These are phyloP conservation scores for Capsella bursapastoris DNA, from an alignment of 345 rosid genomes.

Conservation along the genomic window DNA sequence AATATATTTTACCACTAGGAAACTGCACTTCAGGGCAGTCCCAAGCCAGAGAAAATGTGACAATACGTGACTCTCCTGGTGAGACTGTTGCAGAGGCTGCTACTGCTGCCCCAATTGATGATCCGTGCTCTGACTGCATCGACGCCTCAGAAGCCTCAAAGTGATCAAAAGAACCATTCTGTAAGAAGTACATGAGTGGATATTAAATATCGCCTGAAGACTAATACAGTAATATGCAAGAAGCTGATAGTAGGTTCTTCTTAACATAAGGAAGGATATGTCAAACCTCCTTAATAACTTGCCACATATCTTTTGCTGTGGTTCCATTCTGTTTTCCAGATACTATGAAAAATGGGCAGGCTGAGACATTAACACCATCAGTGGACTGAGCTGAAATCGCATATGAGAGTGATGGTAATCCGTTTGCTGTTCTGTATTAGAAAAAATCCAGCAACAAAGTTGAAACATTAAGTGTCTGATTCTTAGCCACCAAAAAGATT, in stretches of 20 bases:
- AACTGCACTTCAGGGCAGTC: constrained; percentile 89
- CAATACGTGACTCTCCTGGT: constrained; percentile 54
- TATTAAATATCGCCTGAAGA: background rate
- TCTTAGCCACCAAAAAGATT: background rate
- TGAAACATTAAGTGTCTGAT: constrained; percentile 18
- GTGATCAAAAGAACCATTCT: constrained; percentile 78
- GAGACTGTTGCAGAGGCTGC: constrained; percentile 75
- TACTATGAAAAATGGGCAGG: constrained; percentile 75
- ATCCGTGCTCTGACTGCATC: constrained; percentile 68
- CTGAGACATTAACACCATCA: constrained; percentile 64
- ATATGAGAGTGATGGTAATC: constrained; percentile 61
- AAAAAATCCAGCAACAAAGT: constrained; percentile 17
- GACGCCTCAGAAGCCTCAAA: constrained; percentile 49
- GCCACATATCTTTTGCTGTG: constrained; percentile 90
- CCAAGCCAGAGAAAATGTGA: constrained; percentile 91
- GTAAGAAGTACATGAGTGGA: constrained; percentile 25
- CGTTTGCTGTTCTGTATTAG: constrained; percentile 65
- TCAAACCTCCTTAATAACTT: constrained; percentile 76
- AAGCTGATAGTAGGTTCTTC: constrained; percentile 5
- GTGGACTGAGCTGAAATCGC: constrained; percentile 76
- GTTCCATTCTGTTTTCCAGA: constrained; percentile 70
- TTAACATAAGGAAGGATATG: background rate
- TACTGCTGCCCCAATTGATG: constrained; percentile 93
- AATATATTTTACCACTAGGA: constrained; percentile 66
- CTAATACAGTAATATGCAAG: background rate